Percentiles rank a stretch among this genome's conserved stretches.
Conservation (phyloP, 208 protist species). For the Trypanosomatidae sp. region DNA sequence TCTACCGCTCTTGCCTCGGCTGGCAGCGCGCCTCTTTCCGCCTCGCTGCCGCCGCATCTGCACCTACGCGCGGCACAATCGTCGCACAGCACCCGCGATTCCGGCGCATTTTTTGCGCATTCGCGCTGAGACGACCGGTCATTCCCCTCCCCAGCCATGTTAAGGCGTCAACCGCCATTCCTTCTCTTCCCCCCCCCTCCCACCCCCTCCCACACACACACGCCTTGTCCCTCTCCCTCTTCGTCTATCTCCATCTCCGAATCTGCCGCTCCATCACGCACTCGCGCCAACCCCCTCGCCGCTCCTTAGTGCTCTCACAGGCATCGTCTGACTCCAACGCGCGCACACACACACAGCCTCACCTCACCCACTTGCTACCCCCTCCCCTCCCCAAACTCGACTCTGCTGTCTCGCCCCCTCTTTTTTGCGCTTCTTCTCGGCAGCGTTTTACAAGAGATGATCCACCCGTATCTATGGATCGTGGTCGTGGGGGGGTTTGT, state of each 20-base stretch:
- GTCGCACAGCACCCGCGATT: not conserved
- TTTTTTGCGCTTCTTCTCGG: not conserved
- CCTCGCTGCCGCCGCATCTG: not conserved
- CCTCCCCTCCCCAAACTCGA: not conserved
- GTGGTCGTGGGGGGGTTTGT: constrained; percentile 65
- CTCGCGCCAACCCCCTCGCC: not conserved
- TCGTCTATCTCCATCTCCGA: not conserved
- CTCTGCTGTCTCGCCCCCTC: not conserved
- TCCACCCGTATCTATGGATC: constrained; percentile 70
- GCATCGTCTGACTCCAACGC: not conserved
- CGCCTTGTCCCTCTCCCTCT: not conserved
- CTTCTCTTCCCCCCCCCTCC: no score
- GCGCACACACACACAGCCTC: not conserved
- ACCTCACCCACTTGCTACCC: not conserved
- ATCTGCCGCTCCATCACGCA: not conserved
- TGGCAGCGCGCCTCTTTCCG: no score
- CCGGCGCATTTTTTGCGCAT: not conserved
- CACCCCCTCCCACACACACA: no score
- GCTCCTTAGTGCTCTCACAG: no score
- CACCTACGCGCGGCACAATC: no score
- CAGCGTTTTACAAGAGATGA: constrained; percentile 17
- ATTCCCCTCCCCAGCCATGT: not conserved
- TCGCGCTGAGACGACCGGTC: not conserved
- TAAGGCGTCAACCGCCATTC: no score
- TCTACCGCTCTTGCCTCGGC: no score